phyloP scores from a whole-genome alignment of 495 filamentous ascomycete genomes.

The Aspergillus ostianus region DNA sequence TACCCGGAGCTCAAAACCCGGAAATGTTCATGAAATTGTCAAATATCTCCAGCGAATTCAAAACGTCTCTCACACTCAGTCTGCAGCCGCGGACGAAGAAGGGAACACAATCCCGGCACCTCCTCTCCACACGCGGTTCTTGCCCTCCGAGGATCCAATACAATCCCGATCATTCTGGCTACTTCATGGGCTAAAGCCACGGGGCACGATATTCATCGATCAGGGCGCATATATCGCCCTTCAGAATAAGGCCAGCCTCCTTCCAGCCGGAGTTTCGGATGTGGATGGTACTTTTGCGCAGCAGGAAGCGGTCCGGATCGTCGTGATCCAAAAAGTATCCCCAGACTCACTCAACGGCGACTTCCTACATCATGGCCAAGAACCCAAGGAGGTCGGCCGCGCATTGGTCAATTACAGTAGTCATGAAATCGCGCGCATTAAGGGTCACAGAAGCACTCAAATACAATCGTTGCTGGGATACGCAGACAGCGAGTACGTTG shows the following conservation, averaged over 20 bases:
- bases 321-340: conserved; percentile 63
- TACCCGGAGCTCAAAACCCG: conserved; percentile 83
- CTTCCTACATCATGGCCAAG: conserved; percentile 41
- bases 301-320: conserved; percentile 84
- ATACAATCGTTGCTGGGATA: conserved; percentile 81
- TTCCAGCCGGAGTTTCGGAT: conserved; percentile 86
- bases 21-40: conserved; percentile 89
- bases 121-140: conserved; percentile 89
- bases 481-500: conserved; percentile 93
- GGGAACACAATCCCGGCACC: conserved; percentile 21
- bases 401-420: conserved; percentile 94
- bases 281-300: conserved; percentile 85
- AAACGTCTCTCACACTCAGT: conserved; percentile 17
- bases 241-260: conserved; percentile 75
- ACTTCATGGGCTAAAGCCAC: conserved; percentile 86
- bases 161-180: conserved; percentile 96
- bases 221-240: conserved; percentile 80
- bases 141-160: conserved; percentile 81
- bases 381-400: conserved; percentile 77
- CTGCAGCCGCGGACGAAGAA: conserved; percentile 19
- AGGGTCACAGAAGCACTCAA: conserved; percentile 76
- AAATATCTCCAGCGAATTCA: conserved; percentile 67
- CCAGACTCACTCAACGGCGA: conserved; percentile 41
- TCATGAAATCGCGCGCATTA: conserved; percentile 76
- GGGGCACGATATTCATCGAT: conserved; percentile 91